Conservation (phyloP, 202 grass and related monocot genomes). For the Panicum hallii region DNA sequence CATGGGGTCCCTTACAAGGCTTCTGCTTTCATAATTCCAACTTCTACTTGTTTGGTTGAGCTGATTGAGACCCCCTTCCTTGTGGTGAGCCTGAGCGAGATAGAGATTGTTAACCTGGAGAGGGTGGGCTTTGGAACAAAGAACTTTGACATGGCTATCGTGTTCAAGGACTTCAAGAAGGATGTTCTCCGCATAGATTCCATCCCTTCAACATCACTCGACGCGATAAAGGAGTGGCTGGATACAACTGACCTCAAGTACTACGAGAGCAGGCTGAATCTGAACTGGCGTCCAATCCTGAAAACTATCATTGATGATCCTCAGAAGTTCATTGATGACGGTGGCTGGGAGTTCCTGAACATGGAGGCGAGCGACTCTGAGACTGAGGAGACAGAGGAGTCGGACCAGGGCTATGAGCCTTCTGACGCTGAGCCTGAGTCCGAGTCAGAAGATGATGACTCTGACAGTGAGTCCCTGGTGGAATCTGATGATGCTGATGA, state of each 20-base stretch:
- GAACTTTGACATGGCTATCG: constrained; percentile 91
- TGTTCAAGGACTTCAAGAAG: constrained; percentile 92
- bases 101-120: constrained; percentile 93
- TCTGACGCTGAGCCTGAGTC: constrained; percentile 72
- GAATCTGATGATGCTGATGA: constrained; percentile 69
- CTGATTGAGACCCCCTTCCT: constrained; percentile 79
- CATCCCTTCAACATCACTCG: constrained; percentile 74
- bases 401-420: constrained; percentile 78
- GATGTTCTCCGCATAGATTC: constrained; percentile 85
- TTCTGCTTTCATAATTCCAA: constrained; percentile 92
- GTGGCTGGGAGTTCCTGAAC: constrained; percentile 89
- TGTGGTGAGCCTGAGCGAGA: constrained; percentile 81
- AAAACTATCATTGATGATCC: constrained; percentile 88
- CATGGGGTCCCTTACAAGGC: constrained; percentile 91
- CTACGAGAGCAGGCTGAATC: constrained; percentile 82
- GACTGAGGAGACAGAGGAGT: constrained; percentile 68
- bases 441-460: constrained; percentile 66
- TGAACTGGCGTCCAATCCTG: constrained; percentile 87
- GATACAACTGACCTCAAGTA: constrained; percentile 91
- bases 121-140: constrained; percentile 84
- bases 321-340: constrained; percentile 82
- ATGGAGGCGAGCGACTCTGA: constrained; percentile 90
- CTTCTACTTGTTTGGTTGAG: constrained; percentile 86
- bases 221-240: constrained; percentile 87
- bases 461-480: constrained; percentile 58